Evolutionary conservation across 176 grass and related monocot genomes (phyloP).

Genomic region (Aegilops sharonensis): DNA sequence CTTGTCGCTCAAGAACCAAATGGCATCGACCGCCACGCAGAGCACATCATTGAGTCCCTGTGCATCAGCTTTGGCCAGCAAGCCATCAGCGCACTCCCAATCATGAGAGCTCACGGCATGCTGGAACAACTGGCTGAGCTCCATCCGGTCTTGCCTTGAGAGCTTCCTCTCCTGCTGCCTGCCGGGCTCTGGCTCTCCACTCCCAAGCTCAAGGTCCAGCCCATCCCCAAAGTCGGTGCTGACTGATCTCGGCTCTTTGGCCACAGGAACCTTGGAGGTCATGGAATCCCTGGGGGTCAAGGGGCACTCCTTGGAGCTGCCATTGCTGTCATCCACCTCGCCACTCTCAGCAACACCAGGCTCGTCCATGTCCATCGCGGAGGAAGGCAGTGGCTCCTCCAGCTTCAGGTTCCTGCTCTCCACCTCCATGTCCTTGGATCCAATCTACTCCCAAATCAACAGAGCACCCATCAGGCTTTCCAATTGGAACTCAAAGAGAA

Average conservation of each 20-base stretch:
- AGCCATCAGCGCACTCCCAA: constrained; percentile 54
- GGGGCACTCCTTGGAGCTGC: constrained; percentile 46
- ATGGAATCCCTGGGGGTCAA: constrained; percentile 42
- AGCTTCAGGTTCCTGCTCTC: constrained; percentile 38
- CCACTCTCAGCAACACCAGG: constrained; percentile 21
- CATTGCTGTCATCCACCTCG: constrained; percentile 48
- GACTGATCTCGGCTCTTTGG: constrained; percentile 65
- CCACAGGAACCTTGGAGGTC: constrained; percentile 28
- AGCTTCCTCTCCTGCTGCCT: constrained; percentile 74
- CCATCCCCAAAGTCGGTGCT: constrained; percentile 58
- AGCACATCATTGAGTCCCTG: constrained; percentile 89
- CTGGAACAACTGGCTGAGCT: constrained; percentile 76
- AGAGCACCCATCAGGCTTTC: not conserved
- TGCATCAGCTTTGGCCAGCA: constrained; percentile 56
- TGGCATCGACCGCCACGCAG: constrained; percentile 76
- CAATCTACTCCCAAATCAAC: constrained; percentile 37
- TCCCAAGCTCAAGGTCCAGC: constrained; percentile 47
- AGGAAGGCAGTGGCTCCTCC: constrained; percentile 31
- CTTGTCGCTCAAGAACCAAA: constrained; percentile 82
- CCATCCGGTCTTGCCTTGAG: constrained; percentile 65
- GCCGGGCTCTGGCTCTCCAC: constrained; percentile 43
- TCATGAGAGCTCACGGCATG: constrained; percentile 63
- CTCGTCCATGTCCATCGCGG: constrained; percentile 67
- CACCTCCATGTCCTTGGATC: constrained; percentile 51
- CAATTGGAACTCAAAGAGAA: not conserved